phyloP scores from a whole-genome alignment of 1,284 basidiomycete species.

The Inonotus obliquus region DNA sequence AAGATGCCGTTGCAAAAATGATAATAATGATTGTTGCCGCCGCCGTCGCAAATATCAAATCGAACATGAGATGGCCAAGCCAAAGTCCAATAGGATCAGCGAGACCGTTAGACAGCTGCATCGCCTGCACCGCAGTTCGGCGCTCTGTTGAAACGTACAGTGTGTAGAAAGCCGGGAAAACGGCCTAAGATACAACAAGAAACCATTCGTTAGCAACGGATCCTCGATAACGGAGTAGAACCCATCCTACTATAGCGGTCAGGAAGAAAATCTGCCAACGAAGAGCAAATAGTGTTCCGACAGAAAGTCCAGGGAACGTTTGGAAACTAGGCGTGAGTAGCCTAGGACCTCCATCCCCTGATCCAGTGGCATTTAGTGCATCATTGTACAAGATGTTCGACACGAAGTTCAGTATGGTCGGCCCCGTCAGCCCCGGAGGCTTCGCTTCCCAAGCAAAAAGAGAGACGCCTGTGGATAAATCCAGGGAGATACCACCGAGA shows the following conservation, averaged over 20 bases:
- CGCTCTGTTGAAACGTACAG: slow-evolving; percentile 70
- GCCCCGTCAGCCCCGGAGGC: slow-evolving; percentile 48
- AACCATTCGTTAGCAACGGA: slow-evolving; percentile 2
- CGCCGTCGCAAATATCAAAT: slow-evolving; percentile 55
- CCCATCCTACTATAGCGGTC: slow-evolving; percentile 52
- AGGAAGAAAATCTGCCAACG: slow-evolving; percentile 69
- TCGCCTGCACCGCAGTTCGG: slow-evolving; percentile 66
- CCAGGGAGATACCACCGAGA: slow-evolving; percentile 58
- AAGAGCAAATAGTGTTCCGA: slow-evolving; percentile 53
- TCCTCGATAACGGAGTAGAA: not conserved
- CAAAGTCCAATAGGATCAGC: slow-evolving; percentile 69
- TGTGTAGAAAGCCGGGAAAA: slow-evolving; percentile 77
- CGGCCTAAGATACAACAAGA: slow-evolving; percentile 38
- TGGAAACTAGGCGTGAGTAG: slow-evolving; percentile 54
- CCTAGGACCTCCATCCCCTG: slow-evolving; percentile 31
- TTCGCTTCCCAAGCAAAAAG: slow-evolving; percentile 63
- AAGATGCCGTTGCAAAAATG: slow-evolving; percentile 50
- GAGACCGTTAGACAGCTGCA: slow-evolving; percentile 76
- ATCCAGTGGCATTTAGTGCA: slow-evolving; percentile 46
- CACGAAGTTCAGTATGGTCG: slow-evolving; percentile 60
- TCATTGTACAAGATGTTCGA: slow-evolving; percentile 62
- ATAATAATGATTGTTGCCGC: slow-evolving; percentile 58
- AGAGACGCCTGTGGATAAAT: slow-evolving; percentile 38
- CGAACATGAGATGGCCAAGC: slow-evolving; percentile 77
- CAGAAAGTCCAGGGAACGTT: slow-evolving; percentile 47